A percentile compares a stretch with the other conserved stretches of the same genome.
phyloP scores from a whole-genome alignment of 805 yeast genomes.

The Scheffersomyces stipitis region DNA sequence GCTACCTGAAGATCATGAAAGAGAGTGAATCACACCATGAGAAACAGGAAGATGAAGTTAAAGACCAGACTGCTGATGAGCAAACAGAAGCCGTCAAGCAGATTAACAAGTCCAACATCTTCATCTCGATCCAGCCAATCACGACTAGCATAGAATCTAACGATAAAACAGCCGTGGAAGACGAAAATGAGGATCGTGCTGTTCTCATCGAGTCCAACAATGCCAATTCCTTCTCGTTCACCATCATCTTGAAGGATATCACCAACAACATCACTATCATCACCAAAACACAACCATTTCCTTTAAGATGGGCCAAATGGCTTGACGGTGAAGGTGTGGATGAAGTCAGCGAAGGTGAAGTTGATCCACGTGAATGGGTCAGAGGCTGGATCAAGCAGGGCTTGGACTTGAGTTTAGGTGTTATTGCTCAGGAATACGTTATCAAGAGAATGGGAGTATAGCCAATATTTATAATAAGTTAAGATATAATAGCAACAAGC shows the following conservation, averaged over 20 bases:
- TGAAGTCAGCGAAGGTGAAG: slow-evolving; percentile 16
- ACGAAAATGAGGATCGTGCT: slow-evolving; percentile 22
- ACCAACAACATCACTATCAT: slow-evolving; percentile 72
- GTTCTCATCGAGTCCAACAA: slow-evolving; percentile 46
- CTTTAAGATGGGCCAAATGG: slow-evolving; percentile 92
- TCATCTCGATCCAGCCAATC: slow-evolving; percentile 68
- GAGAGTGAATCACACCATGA: slow-evolving; percentile 3
- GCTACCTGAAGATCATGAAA: slow-evolving; percentile 30
- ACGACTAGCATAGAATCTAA: slow-evolving; percentile 28
- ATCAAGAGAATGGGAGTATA: slow-evolving; percentile 81
- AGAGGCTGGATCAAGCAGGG: slow-evolving; percentile 54
- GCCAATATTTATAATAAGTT: slow-evolving; percentile 1
- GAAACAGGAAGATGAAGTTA: slow-evolving; percentile 2
- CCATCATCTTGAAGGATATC: slow-evolving; percentile 73
- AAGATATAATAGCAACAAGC: too few relatives aligned
- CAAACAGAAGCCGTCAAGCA: slow-evolving; percentile 17
- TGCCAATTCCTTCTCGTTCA: slow-evolving; percentile 66
- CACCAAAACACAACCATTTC: slow-evolving; percentile 87
- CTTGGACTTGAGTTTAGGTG: slow-evolving; percentile 75
- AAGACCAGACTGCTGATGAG: slow-evolving; percentile 25
- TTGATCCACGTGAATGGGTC: slow-evolving; percentile 46
- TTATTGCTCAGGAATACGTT: slow-evolving; percentile 87
- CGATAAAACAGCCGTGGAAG: slow-evolving; percentile 6
- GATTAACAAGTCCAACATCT: slow-evolving; percentile 57
- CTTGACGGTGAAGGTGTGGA: slow-evolving; percentile 49